Base-by-base conservation (phyloP, 2,329 filamentous ascomycete species). In the Diaporthe destruens region DNA sequence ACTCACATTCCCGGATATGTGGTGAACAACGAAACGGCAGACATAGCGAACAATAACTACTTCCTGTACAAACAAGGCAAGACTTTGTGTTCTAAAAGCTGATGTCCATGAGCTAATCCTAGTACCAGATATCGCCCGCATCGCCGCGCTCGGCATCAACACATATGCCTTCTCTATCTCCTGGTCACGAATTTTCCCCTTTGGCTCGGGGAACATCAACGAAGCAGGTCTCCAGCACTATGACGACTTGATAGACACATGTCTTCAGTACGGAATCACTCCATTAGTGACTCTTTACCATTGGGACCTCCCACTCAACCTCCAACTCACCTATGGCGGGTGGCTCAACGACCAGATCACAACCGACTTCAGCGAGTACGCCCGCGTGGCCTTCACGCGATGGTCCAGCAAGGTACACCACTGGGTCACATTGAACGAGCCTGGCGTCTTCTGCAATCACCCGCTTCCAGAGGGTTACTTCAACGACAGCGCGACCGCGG, bases 281-380 rank as follows among this genome's bases (percentile, higher is more conserved):
- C 67, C 67, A 11, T 55, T 70, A 1, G 44, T 70, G 0, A 61
- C 67, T 23, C 23, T 70, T 1, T 70, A 70, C 29, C 67, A 70
- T 23, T 70, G 67, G 67, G 67, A 70, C 23, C 67, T 70, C n/a
- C 67, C 67, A 5, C 67, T 70, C 18, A 70, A 20, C 34, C 67
- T 70, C 1, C 67, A 70, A 29, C 55, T 70, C 55, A 39, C 32
- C 29, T 70, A 70, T 14, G 67, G 67, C 11, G 67, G 67, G 1
- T 70, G 67, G 67, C 55, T 70, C n/a, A 11, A 53, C 29, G 67
- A 70, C n/a, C 67, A 53, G 67, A 70, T 70, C 55, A 61, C 36
- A 3, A 53, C 6, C 32, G 67, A 70, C 67, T 70, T 70, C 42
- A 70, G 54, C n/a, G 67, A 70, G 14, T 70, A 70, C 67, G 67